A percentile compares a stretch with the other conserved stretches of the same genome.
phyloP scores from a whole-genome alignment of 2,329 filamentous ascomycete species.

The Sclerotinia borealis region DNA sequence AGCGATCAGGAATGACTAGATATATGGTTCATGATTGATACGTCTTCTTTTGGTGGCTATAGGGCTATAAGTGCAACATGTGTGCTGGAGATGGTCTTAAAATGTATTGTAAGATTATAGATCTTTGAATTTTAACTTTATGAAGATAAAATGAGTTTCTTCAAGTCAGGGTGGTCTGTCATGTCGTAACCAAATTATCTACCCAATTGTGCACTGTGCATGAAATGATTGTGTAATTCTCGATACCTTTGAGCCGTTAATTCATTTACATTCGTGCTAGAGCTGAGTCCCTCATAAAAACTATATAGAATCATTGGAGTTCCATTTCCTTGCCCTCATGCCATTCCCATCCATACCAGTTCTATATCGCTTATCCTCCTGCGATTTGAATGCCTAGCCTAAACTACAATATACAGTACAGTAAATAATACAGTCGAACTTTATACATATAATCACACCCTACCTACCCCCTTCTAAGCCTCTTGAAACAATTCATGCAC shows the following conservation, averaged over 20 bases:
- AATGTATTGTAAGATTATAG: slow-evolving; percentile 13
- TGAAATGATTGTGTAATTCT: too few species aligned
- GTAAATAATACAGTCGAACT: not conserved
- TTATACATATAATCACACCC: not conserved
- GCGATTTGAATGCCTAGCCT: not conserved
- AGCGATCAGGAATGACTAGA: not conserved
- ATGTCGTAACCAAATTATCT: not conserved
- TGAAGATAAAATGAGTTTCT: not conserved
- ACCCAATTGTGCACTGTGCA: too few species aligned
- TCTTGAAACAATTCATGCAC: slow-evolving; percentile 21
- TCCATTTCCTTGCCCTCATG: not conserved
- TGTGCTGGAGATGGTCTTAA: not conserved
- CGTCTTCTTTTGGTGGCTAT: not conserved
- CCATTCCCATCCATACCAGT: not conserved
- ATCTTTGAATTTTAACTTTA: slow-evolving; percentile 10
- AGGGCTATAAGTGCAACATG: not conserved
- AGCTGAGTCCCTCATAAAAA: not conserved
- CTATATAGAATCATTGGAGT: not conserved
- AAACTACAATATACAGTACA: slow-evolving; percentile 1
- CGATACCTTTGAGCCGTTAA: not conserved
- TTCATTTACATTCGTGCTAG: not conserved
- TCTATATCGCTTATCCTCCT: not conserved
- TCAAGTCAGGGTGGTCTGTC: not conserved
- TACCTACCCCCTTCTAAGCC: not conserved
- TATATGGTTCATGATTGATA: slow-evolving; percentile 8